Base-by-base conservation (phyloP, 2,329 filamentous ascomycete genomes). In the Hymenoscyphus linearis region DNA sequence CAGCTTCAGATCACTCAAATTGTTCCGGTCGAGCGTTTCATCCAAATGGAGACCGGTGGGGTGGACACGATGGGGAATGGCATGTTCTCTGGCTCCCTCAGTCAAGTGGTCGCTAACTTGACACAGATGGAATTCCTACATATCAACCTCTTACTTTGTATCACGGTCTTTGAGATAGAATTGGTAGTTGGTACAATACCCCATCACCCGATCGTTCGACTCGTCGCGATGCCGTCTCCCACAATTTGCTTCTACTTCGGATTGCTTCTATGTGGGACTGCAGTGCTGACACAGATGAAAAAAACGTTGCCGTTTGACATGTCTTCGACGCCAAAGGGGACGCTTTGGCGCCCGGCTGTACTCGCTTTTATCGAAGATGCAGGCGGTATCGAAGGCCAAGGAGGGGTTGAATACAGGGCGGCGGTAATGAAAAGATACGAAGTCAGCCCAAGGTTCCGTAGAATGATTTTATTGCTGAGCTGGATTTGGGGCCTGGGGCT, bases 401-500 rank as follows among this genome's bases (percentile, higher is more conserved):
- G 68, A 53, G 67, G 67, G 47, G 58, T 69, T 3, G 58, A 62
- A 35, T 69, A 66, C 62, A 62, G 68, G 52, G 58, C 61, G 26
- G 63, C 68, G 14, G 54, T 68, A 10, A 66, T 67, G 59, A 68
- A 62, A 54, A 63, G 68, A 65, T 71, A 68, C 40, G 67, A 69
- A 52, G 60, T 66, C 34, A 70, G 67, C 56, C 62, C 65, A 22
- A 44, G 60, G 35, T 69, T 70, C 54, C 55, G 68, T 54, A 58
- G 63, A 3, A 70, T 70, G 68, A 60, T 70, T 16, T 56, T 68
- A 59, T 50, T 65, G 4, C 13, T 70, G 52, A 68, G 56, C 40
- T 70, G 66, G 68, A 63, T 60, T 56, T 72, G 77, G 77, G 65
- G 67, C 2, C 25, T 67, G 22, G 66, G 65, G 14, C 55, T 70